A percentile compares a stretch with the other conserved stretches of the same genome.
Evolutionary conservation across 164 flowering plant genomes (phyloP).

Genomic region (Piper betle): DNA sequence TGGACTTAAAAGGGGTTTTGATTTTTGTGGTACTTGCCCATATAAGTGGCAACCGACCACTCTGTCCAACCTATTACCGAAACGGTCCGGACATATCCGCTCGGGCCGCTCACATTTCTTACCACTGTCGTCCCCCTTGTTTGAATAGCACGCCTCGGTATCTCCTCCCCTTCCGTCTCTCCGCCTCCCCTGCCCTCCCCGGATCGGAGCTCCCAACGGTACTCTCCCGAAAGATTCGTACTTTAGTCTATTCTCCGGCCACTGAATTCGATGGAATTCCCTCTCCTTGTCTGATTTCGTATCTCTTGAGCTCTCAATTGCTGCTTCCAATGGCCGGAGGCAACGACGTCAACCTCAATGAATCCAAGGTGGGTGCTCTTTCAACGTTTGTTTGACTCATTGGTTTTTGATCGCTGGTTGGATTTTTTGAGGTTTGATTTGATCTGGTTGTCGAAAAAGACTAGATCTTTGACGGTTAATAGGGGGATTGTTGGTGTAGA

Average conservation of each 20-base stretch:
- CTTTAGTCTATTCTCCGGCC: not conserved
- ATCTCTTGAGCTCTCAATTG: not conserved
- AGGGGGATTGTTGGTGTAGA: conserved; percentile 17
- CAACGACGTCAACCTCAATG: conserved; percentile 42
- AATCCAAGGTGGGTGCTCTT: conserved; percentile 14
- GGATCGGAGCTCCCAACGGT: not conserved
- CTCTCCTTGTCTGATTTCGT: not conserved
- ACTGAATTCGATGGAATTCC: not conserved
- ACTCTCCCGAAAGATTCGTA: not conserved
- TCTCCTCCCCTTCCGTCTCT: not conserved
- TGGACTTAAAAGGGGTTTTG: no score
- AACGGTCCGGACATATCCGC: conserved; percentile 1
- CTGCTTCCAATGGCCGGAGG: conserved; percentile 34
- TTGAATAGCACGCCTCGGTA: not conserved
- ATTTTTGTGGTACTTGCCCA: no score
- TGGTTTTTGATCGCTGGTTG: not conserved
- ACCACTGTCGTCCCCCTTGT: conserved; percentile 2
- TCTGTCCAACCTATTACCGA: not conserved
- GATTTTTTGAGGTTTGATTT: not conserved
- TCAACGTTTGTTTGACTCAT: not conserved
- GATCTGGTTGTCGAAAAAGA: not conserved
- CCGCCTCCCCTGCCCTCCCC: not conserved
- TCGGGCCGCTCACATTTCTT: conserved; percentile 8
- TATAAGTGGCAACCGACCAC: not conserved
- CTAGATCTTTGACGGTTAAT: not conserved